phyloP scores from a whole-genome alignment of 2,329 filamentous ascomycete species.

The Colletotrichum higginsianum region DNA sequence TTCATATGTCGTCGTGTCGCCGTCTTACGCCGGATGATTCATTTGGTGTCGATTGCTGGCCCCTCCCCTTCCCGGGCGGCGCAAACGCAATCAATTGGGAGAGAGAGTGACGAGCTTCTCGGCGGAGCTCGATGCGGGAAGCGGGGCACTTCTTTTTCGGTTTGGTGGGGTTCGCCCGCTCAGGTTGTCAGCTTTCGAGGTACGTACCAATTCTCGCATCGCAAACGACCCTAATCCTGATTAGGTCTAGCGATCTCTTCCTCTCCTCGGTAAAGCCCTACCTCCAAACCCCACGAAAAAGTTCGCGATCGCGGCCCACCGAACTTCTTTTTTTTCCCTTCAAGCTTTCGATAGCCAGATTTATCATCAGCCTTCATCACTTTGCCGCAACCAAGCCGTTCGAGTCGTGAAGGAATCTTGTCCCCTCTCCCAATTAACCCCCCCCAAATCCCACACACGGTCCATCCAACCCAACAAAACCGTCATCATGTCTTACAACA shows the following conservation, averaged over 20 bases:
- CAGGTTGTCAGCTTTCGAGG: neutral
- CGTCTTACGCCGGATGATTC: conserved; percentile 58
- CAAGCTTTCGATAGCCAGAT: conserved; percentile 43
- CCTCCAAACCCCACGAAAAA: conserved; percentile 42
- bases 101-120: conserved; percentile 5
- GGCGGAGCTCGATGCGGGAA: conserved; percentile 30
- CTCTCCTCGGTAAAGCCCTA: conserved; percentile 41
- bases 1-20: neutral
- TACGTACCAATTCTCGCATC: conserved; percentile 13
- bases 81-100: neutral
- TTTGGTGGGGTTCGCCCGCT: conserved; percentile 1
- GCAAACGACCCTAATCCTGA: neutral
- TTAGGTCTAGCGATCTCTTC: neutral
- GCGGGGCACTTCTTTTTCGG: neutral
- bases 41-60: conserved; percentile 42
- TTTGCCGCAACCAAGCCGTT: conserved; percentile 82
- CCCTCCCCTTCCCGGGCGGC: conserved; percentile 16
- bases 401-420: conserved; percentile 81
- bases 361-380: conserved; percentile 76
- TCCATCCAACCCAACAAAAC: conserved; percentile 46
- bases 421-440: conserved; percentile 31
- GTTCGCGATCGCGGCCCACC: conserved; percentile 39
- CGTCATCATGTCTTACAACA: conserved; percentile 90
- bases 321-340: neutral
- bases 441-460: neutral